phyloP scores from a whole-genome alignment of 2,329 filamentous ascomycete genomes.

The Scedosporium aurantiacum region DNA sequence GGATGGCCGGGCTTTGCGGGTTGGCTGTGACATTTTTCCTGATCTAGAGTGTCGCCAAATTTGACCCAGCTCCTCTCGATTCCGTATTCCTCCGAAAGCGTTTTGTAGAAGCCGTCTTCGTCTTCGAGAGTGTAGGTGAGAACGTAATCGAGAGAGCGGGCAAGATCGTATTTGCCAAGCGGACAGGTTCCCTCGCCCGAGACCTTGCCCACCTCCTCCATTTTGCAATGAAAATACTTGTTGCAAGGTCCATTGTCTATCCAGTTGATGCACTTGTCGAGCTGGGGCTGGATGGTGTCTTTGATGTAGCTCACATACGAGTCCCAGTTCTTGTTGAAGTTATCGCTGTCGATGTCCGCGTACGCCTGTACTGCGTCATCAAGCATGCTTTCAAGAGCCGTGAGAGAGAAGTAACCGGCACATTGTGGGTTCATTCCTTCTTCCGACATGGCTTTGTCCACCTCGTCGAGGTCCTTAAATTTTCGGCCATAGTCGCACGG shows the following conservation, averaged over 20 bases:
- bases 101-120: background rate
- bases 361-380: background rate
- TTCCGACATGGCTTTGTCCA: background rate
- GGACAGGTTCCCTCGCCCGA: background rate
- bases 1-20: background rate
- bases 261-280: background rate
- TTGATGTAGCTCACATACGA: background rate
- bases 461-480: background rate
- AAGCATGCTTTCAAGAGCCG: background rate
- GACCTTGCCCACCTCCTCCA: background rate
- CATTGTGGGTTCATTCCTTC: background rate
- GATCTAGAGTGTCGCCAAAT: background rate
- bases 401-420: background rate
- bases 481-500: background rate
- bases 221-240: background rate
- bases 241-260: background rate
- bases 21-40: background rate
- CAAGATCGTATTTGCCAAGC: background rate
- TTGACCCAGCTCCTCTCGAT: background rate
- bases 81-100: background rate
- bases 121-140: background rate
- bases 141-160: background rate
- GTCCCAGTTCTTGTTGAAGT: background rate
- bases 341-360: background rate
- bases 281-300: background rate